Conservation (phyloP, 2,329 filamentous ascomycete genomes). For the Chaetomium sp. region DNA sequence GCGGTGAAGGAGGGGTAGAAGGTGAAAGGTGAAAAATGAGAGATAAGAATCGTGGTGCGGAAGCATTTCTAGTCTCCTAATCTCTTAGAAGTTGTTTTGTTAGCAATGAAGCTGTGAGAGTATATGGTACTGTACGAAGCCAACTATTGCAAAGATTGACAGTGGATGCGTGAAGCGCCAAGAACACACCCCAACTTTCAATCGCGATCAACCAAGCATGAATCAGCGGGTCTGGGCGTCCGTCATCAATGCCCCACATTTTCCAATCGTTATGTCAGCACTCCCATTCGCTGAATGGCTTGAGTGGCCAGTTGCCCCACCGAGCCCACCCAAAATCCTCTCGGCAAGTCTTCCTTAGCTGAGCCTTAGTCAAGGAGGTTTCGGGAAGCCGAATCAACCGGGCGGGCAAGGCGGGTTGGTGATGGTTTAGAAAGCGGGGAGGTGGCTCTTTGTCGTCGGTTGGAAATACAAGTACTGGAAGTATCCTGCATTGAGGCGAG, state of each 20-base stretch:
- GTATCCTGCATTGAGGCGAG: too few relatives aligned
- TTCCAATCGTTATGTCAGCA: slow-evolving; percentile 15
- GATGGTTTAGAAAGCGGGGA: slow-evolving; percentile 17
- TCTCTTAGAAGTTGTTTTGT: too few relatives aligned
- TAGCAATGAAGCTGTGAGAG: too few relatives aligned
- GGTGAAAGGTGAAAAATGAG: too few relatives aligned
- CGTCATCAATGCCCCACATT: neutral
- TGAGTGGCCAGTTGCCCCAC: slow-evolving; percentile 1
- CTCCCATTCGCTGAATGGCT: slow-evolving; percentile 8
- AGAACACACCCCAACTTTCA: neutral
- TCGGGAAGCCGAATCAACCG: neutral
- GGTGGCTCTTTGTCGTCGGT: slow-evolving; percentile 5
- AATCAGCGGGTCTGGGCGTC: neutral
- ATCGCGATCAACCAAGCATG: slow-evolving; percentile 12
- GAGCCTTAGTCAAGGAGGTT: slow-evolving; percentile 8
- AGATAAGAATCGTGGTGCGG: too few relatives aligned
- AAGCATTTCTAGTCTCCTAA: too few relatives aligned
- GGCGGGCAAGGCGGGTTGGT: slow-evolving; percentile 4
- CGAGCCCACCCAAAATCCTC: neutral
- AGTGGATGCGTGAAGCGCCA: neutral
- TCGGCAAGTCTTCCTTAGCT: slow-evolving; percentile 2
- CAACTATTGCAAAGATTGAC: neutral
- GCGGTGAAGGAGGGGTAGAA: neutral
- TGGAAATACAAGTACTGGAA: neutral
- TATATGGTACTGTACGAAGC: too few relatives aligned